Base-by-base conservation (phyloP, 176 grass and related monocot species). In the Dendrocalamus sinicus region DNA sequence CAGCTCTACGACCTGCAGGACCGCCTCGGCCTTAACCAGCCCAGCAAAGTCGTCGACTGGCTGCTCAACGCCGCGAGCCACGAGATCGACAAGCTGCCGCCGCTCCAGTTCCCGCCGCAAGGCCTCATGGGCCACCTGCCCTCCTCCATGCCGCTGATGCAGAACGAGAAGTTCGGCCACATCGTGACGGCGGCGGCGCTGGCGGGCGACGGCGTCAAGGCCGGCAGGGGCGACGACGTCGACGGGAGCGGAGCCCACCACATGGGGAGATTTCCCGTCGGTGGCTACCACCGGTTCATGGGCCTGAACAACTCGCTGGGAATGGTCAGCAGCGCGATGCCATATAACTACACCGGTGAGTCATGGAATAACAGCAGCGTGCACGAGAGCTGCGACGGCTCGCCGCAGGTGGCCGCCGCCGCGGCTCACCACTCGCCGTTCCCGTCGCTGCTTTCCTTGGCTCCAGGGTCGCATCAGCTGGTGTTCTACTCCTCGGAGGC, bases 1-100 rank as follows among this genome's bases (percentile, higher is more conserved):
- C 95, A 98, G 81, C 90, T 98, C 19, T 98, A 98, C 90, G 95
- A 98, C 78, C 91, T 98, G 50, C 95, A 98, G 90, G 91, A 98
- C 71, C 94, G 92, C 30, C 89, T 98, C 47, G 95, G 95, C 17
- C 84, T 98, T 59, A 95, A 93, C 82, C 95, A 98, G 84, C 95
- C 95, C 7, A 98, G 95, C 89, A 98, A 98, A 82, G 95, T 90
- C 35, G 95, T 98, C 43, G 95, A 98, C 86, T 98, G 95, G 95
- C 70, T 98, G 74, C 91, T 98, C 78, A 90, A 91, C 77, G 93
- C 95, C 22, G 91, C 95, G 22, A 85, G 94, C 79, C 93, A 95
- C 82, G 95, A 98, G 87, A 98, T 98, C 80, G 89, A 98, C 52
- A 95, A 98, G 79, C 93, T 98, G 16, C 95, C 95, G 40, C 95